Base-by-base conservation (phyloP, 2,329 filamentous ascomycete genomes). In the Fusarium lyarnte region DNA sequence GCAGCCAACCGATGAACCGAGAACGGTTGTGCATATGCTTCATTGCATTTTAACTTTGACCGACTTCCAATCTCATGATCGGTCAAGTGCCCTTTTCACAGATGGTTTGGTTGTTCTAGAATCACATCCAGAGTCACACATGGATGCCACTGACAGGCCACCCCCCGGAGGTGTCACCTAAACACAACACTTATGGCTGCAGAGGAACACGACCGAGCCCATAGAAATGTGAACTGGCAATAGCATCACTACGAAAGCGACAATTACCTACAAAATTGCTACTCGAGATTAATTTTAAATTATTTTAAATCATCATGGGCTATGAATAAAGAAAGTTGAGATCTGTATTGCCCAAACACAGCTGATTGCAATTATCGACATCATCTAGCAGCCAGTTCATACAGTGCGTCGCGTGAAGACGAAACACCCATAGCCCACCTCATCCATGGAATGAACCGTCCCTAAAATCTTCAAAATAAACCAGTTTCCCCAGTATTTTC, bases 391-490 rank as follows among this genome's bases (percentile, higher is more conserved):
- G 27, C 27, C 27, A 49, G 29, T 49, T 49, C n/a, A 45, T 52
- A 72, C 69, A 72, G 69, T 72, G 69, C 69, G 69, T 69, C 53
- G 31, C 27, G 69, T 21, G 2, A 9, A 19, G 36, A 29, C 23
- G 38, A 53, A 29, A 54, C 55, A 41, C 29, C 31, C 14, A 27
- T 29, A 27, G 33, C 35, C 46, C 12, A 23, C 46, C 27, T 31
- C 27, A 49, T 31, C 21, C 46, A 62, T 35, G 57, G 36, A 27
- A 35, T 27, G 29, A 57, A 31, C 53, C 17, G 31, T 46, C 39
- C 33, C 51, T 58, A n/a, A 62, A 58, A 58, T 62, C 33, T 25
- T 61, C 51, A 61, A 61, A 66, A 55, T 46, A 69, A 53, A 51
- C 35, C 59, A 47, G 52, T 46, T 55, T 54, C 69, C 65, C 55